Base-by-base conservation (phyloP, 495 filamentous ascomycete genomes). In the Penicillium samsonianum region DNA sequence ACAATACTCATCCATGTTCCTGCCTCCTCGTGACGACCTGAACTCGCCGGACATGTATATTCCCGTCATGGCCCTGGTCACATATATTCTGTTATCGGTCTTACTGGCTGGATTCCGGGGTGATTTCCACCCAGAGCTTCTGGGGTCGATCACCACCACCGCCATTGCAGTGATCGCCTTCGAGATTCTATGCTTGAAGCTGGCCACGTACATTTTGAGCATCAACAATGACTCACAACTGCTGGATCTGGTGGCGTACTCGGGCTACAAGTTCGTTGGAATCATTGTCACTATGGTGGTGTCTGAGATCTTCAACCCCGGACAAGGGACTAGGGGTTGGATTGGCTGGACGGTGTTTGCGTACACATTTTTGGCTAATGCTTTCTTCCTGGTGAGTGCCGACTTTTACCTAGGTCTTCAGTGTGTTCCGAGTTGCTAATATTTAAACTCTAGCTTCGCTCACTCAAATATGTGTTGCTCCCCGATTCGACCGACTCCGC, bases 11-110 rank as follows among this genome's bases (percentile, higher is more conserved):
- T 88, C 87, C 42, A 90, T 90, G 82, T 98, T 91, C 74, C 82
- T 97, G 8, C 92, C 94, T 10, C 94, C 94, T n/a, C 83, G 93
- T 47, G 93, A 98, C 68, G 94, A 99, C 69, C 80, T 97, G 70
- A 99, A 99, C 73, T 92, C 90, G 46, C 94, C 95, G 5, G 94
- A 99, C 76, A 96, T 98, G 90, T 99, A 99, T 80, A 98, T 99
- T 62, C 94, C 94, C 28, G 76, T 80, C 44, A 80, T 80, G 81
- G 92, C 94, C 5, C 78, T 99, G 50, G 90, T 98, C 44, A 99
- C 95, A 20, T 99, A 99, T 75, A 94, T 98, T 63, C 89, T 98
- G 20, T 80, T 99, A 14, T 91, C 88, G 22, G 90, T 92, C 3
- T 79, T 98, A 30, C 78, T 98, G 55, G 92, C 94, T 26, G 95